These are phyloP conservation scores for Thamnidium elegans DNA, from an alignment of 192 early-diverging fungal species.

Conservation along the genomic window DNA sequence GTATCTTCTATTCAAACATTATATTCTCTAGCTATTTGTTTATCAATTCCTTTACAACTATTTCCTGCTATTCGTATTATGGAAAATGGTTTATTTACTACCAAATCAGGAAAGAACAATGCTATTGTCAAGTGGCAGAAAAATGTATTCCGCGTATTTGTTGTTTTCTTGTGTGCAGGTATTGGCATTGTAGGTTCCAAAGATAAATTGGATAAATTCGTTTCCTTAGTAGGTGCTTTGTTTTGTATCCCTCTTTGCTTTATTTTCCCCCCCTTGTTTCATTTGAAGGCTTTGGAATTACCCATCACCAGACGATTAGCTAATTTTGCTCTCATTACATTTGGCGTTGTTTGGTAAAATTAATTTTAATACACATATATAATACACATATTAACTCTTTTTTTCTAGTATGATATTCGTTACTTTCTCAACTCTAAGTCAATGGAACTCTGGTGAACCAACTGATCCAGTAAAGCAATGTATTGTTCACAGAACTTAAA, in stretches of 20 bases:
- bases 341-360: constrained; percentile 54
- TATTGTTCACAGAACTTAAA: constrained; percentile 7
- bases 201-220: constrained; percentile 70
- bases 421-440: constrained; percentile 3
- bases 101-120: constrained; percentile 52
- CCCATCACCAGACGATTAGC: constrained; percentile 28
- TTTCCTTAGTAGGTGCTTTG: constrained; percentile 56
- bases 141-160: constrained; percentile 57
- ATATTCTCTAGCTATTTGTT: constrained; percentile 72
- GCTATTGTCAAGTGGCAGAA: constrained; percentile 71
- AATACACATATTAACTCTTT: neutral
- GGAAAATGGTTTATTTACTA: constrained; percentile 59
- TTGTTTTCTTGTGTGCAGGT: constrained; percentile 56
- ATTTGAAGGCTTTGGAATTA: constrained; percentile 49
- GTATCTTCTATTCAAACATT: constrained; percentile 62
- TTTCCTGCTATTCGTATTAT: constrained; percentile 73
- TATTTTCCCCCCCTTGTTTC: constrained; percentile 75
- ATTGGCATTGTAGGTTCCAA: constrained; percentile 59
- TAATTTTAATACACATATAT: too few species aligned
- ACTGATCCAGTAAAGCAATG: constrained; percentile 20
- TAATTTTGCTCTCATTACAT: constrained; percentile 55
- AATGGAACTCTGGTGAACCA: constrained; percentile 21
- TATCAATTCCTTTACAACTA: constrained; percentile 69
- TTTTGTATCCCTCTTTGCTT: constrained; percentile 72
- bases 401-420: constrained; percentile 14